phyloP scores from a whole-genome alignment of 2,329 filamentous ascomycete species.

The Colletotrichum sansevieriae region DNA sequence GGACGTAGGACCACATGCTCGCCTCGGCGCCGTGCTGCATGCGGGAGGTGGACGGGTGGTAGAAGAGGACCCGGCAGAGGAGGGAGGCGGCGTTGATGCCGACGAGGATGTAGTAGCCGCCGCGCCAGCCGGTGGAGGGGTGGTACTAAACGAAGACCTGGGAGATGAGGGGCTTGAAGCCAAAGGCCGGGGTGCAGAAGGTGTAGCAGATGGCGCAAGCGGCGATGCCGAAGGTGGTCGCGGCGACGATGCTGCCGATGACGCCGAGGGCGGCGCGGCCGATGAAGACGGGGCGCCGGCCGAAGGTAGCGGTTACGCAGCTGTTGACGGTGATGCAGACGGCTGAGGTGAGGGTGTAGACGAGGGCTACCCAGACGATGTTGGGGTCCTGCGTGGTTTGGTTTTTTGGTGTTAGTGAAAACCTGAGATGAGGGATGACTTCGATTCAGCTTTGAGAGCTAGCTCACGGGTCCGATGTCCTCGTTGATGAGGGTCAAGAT shows the following conservation, averaged over 20 bases:
- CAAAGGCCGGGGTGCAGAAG: slow-evolving; percentile 48
- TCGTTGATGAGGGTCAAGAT: slow-evolving; percentile 48
- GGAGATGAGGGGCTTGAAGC: slow-evolving; percentile 47
- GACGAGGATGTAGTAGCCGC: slow-evolving; percentile 48
- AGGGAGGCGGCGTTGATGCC: slow-evolving; percentile 47
- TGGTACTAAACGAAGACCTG: slow-evolving; percentile 46
- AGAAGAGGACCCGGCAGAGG: slow-evolving; percentile 50
- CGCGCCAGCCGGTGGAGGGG: slow-evolving; percentile 47
- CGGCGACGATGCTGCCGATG: slow-evolving; percentile 53
- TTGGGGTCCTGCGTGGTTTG: slow-evolving; percentile 41
- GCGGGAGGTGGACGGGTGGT: slow-evolving; percentile 50
- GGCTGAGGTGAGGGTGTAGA: slow-evolving; percentile 48
- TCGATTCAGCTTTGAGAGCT: too few species aligned
- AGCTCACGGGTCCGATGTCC: slow-evolving; percentile 47
- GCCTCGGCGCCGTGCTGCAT: slow-evolving; percentile 48
- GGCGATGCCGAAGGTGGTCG: slow-evolving; percentile 53
- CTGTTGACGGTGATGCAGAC: slow-evolving; percentile 47
- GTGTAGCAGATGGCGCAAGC: slow-evolving; percentile 51
- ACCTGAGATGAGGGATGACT: neutral
- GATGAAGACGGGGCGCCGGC: slow-evolving; percentile 47
- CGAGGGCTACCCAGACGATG: slow-evolving; percentile 49
- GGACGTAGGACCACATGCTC: slow-evolving; percentile 45
- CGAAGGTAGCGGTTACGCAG: slow-evolving; percentile 48
- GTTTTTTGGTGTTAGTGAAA: neutral
- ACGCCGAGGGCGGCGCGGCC: slow-evolving; percentile 50